phyloP scores from a whole-genome alignment of 139 green algal genomes.

The Volvox africanus region DNA sequence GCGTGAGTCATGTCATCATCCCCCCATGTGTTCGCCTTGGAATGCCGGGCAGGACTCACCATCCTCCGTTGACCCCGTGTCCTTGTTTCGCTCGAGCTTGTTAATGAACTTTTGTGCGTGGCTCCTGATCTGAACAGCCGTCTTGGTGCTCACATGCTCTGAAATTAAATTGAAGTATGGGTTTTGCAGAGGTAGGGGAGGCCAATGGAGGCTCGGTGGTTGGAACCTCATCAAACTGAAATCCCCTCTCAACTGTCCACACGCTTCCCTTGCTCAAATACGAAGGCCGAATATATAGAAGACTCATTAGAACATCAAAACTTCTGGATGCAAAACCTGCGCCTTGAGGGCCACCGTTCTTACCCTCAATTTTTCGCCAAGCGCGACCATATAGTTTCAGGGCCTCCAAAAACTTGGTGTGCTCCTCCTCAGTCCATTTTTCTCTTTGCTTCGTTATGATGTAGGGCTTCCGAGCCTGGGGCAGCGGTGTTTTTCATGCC shows the following conservation, averaged over 20 bases:
- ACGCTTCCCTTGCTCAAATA: no score
- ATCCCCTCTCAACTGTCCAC: no score
- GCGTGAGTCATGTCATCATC: no score
- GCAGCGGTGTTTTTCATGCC: background rate
- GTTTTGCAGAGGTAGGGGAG: background rate
- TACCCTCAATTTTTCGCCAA: slow-evolving; percentile 72
- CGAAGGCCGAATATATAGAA: no score
- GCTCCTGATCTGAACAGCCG: slow-evolving; percentile 93
- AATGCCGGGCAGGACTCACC: background rate
- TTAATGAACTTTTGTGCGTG: slow-evolving; percentile 96
- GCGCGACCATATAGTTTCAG: slow-evolving; percentile 79
- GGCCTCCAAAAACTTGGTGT: slow-evolving; percentile 90
- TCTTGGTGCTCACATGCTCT: slow-evolving; percentile 96
- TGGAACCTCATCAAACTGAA: background rate
- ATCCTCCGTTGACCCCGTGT: slow-evolving; percentile 24
- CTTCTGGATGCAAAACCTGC: no score
- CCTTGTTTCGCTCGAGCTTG: slow-evolving; percentile 80
- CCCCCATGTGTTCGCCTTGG: no score
- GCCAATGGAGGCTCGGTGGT: background rate
- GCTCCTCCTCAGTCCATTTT: slow-evolving; percentile 93
- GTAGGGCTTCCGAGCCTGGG: slow-evolving; percentile 82
- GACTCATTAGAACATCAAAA: no score
- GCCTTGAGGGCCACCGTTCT: background rate
- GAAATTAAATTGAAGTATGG: background rate
- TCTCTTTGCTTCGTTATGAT: slow-evolving; percentile 87